A percentile compares a stretch with the other conserved stretches of the same genome.
phyloP scores from a whole-genome alignment of 2,329 filamentous ascomycete genomes.

The Hymenoscyphus occultus region DNA sequence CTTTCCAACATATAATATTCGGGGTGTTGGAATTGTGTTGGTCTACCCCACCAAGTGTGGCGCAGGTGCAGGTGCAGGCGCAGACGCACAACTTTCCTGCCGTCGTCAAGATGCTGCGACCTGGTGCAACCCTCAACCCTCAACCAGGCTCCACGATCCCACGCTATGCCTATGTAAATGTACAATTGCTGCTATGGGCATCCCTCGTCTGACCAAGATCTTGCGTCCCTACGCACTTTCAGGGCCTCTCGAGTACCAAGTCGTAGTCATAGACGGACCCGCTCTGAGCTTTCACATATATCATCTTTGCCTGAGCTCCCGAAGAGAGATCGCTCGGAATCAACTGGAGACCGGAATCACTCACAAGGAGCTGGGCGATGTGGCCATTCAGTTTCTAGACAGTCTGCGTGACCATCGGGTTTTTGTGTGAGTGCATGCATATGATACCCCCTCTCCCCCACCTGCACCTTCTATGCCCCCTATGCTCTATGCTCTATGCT shows the following conservation, averaged over 20 bases:
- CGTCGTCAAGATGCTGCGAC: no score
- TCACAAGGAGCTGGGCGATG: slow-evolving; percentile 60
- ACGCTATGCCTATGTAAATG: not conserved
- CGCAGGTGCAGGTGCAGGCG: not conserved
- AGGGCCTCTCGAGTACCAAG: slow-evolving; percentile 41
- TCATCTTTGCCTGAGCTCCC: slow-evolving; percentile 49
- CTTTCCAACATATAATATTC: no score
- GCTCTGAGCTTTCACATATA: slow-evolving; percentile 73
- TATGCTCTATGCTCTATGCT: no score
- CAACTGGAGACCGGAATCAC: slow-evolving; percentile 54
- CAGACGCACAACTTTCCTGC: not conserved
- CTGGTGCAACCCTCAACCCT: no score
- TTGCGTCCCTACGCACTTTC: slow-evolving; percentile 51
- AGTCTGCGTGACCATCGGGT: slow-evolving; percentile 54
- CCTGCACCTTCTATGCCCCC: not conserved
- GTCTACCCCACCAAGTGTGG: not conserved
- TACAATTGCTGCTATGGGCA: slow-evolving; percentile 49
- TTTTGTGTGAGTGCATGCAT: slow-evolving; percentile 51
- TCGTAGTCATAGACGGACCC: slow-evolving; percentile 70
- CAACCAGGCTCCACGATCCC: not conserved
- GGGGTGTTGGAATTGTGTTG: no score
- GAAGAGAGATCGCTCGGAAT: slow-evolving; percentile 38
- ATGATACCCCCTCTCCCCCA: not conserved
- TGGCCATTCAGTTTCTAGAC: slow-evolving; percentile 61
- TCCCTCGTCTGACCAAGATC: slow-evolving; percentile 52